Percentiles rank a stretch among this genome's conserved stretches.
These are phyloP conservation scores for Prunella vulgaris DNA, from an alignment of 257 asterid genomes.

Conservation along the genomic window DNA sequence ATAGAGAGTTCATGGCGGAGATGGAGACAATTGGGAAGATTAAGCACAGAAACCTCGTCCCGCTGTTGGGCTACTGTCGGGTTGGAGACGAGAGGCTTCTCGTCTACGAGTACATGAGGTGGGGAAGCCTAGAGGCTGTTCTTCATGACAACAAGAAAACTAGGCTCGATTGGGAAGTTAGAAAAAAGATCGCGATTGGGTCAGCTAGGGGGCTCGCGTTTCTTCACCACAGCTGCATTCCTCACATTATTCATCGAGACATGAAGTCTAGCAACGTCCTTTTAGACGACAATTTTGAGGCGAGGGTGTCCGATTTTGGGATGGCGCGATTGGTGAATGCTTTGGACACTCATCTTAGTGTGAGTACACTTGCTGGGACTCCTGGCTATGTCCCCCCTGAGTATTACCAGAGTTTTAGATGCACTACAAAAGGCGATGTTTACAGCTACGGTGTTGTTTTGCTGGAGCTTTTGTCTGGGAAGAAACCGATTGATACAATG, in stretches of 20 bases:
- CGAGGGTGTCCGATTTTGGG: constrained; percentile 94
- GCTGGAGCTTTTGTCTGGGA: constrained; percentile 88
- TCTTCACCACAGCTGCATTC: constrained; percentile 96
- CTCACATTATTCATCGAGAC: constrained; percentile 93
- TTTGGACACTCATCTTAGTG: constrained; percentile 84
- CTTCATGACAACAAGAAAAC: constrained; percentile 49
- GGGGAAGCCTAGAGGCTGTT: constrained; percentile 85
- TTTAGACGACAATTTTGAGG: constrained; percentile 71
- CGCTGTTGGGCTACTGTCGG: constrained; percentile 80
- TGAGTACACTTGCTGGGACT: constrained; percentile 92
- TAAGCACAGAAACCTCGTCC: constrained; percentile 84
- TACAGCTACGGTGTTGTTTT: constrained; percentile 91
- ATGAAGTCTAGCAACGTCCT: constrained; percentile 98
- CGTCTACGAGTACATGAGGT: constrained; percentile 84
- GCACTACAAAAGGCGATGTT: constrained; percentile 94
- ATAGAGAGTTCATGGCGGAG: constrained; percentile 93
- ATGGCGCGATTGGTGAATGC: constrained; percentile 92
- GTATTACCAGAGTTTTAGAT: constrained; percentile 91
- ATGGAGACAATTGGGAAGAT: constrained; percentile 98
- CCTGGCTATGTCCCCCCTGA: constrained; percentile 98
- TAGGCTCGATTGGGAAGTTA: constrained; percentile 61
- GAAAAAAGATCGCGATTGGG: constrained; percentile 80
- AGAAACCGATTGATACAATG: constrained; percentile 67
- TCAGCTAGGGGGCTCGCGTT: constrained; percentile 92
- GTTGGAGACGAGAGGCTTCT: constrained; percentile 91